Evolutionary conservation across 164 flowering plant genomes (phyloP).

Genomic region (Hamamelis virginiana): DNA sequence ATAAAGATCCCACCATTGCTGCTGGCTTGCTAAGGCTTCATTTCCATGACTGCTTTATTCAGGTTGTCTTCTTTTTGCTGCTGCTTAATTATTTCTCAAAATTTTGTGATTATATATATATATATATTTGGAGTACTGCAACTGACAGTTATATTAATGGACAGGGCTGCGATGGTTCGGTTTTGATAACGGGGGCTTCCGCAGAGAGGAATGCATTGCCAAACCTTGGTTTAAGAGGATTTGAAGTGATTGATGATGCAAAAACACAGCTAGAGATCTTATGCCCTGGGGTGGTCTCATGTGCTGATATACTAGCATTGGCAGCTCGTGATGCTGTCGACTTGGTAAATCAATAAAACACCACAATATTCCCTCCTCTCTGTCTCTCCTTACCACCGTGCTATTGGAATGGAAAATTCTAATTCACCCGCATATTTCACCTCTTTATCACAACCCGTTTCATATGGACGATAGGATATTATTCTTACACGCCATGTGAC

Average conservation of each 20-base stretch:
- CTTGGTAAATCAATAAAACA: conserved; percentile 48
- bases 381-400: too few relatives aligned
- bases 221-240: conserved; percentile 64
- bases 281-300: conserved; percentile 74
- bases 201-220: conserved; percentile 56
- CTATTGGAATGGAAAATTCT: too few relatives aligned
- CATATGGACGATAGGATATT: too few relatives aligned
- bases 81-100: not conserved
- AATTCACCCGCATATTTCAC: too few relatives aligned
- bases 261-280: conserved; percentile 54
- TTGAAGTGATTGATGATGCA: conserved; percentile 67
- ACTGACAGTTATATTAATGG: not conserved
- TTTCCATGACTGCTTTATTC: conserved; percentile 80
- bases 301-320: conserved; percentile 72
- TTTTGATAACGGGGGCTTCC: conserved; percentile 48
- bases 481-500: too few relatives aligned
- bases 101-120: not conserved
- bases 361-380: too few relatives aligned
- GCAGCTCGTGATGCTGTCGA: conserved; percentile 79
- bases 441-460: too few relatives aligned
- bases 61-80: conserved; percentile 32
- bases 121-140: not conserved
- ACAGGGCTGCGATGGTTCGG: conserved; percentile 81
- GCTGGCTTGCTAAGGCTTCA: conserved; percentile 67
- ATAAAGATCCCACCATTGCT: conserved; percentile 54